phyloP scores from a whole-genome alignment of 345 rosid species.

The Excoecaria cochinchinensis region DNA sequence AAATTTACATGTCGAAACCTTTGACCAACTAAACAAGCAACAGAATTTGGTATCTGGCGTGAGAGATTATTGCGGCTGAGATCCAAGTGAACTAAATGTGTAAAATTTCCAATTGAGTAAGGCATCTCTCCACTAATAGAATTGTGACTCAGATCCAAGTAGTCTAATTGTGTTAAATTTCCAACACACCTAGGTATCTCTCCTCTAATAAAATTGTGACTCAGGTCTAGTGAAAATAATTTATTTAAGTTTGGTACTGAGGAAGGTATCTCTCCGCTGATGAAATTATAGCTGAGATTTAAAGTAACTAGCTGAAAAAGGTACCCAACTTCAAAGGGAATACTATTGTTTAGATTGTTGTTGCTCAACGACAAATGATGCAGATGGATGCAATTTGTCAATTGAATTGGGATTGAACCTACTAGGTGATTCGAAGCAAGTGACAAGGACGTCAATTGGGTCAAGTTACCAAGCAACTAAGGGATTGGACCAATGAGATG shows the following conservation, averaged over 20 bases:
- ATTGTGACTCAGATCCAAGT: not conserved
- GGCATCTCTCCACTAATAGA: not conserved
- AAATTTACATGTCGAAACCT: not conserved
- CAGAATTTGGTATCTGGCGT: not conserved
- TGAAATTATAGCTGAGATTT: no score
- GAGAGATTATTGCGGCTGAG: constrained; percentile 1
- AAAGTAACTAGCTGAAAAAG: not conserved
- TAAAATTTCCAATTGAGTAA: not conserved
- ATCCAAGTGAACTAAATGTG: not conserved
- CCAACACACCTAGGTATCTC: not conserved
- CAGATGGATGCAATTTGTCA: no score
- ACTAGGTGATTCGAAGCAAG: not conserved
- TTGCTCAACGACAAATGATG: no score
- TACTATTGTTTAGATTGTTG: no score
- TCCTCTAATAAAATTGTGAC: not conserved
- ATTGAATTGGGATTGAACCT: not conserved
- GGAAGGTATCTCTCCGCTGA: not conserved
- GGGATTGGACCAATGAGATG: not conserved
- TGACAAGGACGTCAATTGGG: not conserved
- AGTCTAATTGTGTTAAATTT: not conserved
- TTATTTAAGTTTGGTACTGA: not conserved
- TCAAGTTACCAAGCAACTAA: no score
- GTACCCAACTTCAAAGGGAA: not conserved
- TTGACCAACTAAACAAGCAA: not conserved
- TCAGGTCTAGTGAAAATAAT: not conserved